Evolutionary conservation across 768 basidiomycete species (phyloP).

Genomic region (Guyanaporus albipodus): DNA sequence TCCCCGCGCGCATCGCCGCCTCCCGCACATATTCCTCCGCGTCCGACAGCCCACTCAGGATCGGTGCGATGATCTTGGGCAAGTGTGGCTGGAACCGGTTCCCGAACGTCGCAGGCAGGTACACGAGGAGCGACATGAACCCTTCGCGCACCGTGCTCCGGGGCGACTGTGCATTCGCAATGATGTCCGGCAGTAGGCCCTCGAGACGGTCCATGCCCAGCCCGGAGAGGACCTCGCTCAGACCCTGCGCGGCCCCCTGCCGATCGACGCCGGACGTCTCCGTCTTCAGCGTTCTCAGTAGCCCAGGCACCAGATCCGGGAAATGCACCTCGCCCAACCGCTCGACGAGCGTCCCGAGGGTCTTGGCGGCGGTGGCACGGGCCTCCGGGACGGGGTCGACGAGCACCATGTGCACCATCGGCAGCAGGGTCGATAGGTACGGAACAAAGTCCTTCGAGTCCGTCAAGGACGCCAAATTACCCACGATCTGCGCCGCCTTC

Average conservation of each 20-base stretch:
- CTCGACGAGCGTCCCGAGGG: constrained; percentile 94
- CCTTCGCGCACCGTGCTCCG: constrained; percentile 92
- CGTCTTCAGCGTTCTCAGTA: constrained; percentile 83
- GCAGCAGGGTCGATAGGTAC: constrained; percentile 84
- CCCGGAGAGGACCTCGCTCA: constrained; percentile 91
- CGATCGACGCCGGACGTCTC: constrained; percentile 95
- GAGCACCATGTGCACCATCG: constrained; percentile 87
- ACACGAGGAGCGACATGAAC: constrained; percentile 97
- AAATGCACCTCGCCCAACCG: constrained; percentile 92
- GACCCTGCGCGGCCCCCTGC: constrained; percentile 96
- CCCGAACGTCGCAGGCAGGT: constrained; percentile 93
- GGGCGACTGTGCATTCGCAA: constrained; percentile 86
- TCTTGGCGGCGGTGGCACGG: constrained; percentile 94
- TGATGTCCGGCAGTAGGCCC: constrained; percentile 88
- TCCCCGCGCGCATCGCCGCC: constrained; percentile 96
- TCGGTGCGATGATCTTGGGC: constrained; percentile 89
- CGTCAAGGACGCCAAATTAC: constrained; percentile 90
- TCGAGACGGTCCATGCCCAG: constrained; percentile 98
- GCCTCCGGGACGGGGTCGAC: constrained; percentile 98
- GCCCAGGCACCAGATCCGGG: constrained; percentile 90
- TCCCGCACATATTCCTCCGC: constrained; percentile 94
- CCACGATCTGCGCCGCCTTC: constrained; percentile 94
- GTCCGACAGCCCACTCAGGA: constrained; percentile 88
- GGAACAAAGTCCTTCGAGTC: constrained; percentile 93
- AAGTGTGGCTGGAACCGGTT: constrained; percentile 95